These are phyloP conservation scores for Rubia peregrina DNA, from an alignment of 305 asterid genomes.

Conservation along the genomic window DNA sequence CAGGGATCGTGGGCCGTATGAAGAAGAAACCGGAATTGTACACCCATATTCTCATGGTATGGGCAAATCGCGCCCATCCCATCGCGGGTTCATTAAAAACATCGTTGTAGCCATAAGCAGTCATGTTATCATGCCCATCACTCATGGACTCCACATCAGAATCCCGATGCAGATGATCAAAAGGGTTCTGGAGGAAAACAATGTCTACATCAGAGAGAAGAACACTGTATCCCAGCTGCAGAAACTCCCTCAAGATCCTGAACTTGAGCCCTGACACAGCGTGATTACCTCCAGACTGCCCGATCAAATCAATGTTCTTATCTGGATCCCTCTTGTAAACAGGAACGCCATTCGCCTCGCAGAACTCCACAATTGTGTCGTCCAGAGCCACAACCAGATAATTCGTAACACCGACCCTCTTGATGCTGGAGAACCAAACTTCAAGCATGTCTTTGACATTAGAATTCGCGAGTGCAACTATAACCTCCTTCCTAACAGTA, in stretches of 20 bases:
- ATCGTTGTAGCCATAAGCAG: constrained; percentile 67
- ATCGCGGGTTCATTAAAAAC: constrained; percentile 57
- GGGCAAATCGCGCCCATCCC: constrained; percentile 74
- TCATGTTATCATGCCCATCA: constrained; percentile 67
- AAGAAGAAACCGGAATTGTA: constrained; percentile 78
- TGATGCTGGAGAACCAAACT: constrained; percentile 59
- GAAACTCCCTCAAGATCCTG: constrained; percentile 62
- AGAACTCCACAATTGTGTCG: constrained; percentile 44
- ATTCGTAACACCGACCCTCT: constrained; percentile 53
- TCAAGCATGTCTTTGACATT: constrained; percentile 62
- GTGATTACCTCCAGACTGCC: constrained; percentile 62
- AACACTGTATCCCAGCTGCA: constrained; percentile 70
- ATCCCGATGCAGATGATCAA: constrained; percentile 54
- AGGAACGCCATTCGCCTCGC: constrained; percentile 56
- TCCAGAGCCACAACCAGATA: constrained; percentile 76
- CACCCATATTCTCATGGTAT: constrained; percentile 79
- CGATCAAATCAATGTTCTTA: constrained; percentile 44
- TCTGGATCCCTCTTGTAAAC: constrained; percentile 65
- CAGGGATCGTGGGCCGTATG: constrained; percentile 57
- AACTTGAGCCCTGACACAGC: constrained; percentile 75
- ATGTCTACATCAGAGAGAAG: constrained; percentile 77
- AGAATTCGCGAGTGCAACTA: constrained; percentile 80
- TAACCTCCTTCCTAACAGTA: constrained; percentile 56
- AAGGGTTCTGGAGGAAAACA: constrained; percentile 71
- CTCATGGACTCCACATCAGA: constrained; percentile 88